Evolutionary conservation across 345 rosid species (phyloP).

Genomic region (Alliaria petiolata): DNA sequence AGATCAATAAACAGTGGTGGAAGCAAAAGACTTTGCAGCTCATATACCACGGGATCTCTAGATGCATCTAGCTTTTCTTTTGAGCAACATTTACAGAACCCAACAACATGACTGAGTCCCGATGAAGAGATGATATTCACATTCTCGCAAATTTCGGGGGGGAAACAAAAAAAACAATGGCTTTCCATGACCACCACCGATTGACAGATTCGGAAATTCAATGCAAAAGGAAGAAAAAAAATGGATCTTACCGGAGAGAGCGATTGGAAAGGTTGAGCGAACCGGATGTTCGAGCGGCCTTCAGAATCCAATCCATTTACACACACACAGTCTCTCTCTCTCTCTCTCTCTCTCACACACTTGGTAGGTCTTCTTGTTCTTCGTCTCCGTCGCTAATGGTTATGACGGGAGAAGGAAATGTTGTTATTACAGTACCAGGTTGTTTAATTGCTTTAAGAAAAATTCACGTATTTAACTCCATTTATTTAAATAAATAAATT

Average conservation of each 20-base stretch:
- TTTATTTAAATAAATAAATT: too few relatives aligned
- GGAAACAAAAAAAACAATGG: background rate
- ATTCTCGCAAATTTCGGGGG: conserved; percentile 6
- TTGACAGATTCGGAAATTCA: conserved; percentile 6
- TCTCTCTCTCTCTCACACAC: background rate
- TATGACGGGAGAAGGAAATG: background rate
- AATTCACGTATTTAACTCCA: background rate
- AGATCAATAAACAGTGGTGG: background rate
- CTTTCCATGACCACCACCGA: background rate
- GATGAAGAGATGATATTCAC: conserved; percentile 15
- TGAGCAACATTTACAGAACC: too few relatives aligned
- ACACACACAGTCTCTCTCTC: background rate
- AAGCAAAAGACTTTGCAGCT: conserved; percentile 13
- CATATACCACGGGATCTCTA: conserved; percentile 5
- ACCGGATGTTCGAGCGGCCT: conserved; percentile 83
- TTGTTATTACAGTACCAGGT: conserved; percentile 15
- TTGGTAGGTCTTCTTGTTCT: background rate
- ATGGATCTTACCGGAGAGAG: conserved; percentile 59
- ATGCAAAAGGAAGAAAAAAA: background rate
- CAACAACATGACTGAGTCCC: background rate
- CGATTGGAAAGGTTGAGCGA: conserved; percentile 94
- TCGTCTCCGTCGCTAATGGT: conserved; percentile 7
- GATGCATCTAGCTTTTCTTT: background rate
- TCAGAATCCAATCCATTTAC: conserved; percentile 76
- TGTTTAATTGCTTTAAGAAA: conserved; percentile 5